Base-by-base conservation (phyloP, 139 green algal genomes). In the Microglena sp. region DNA sequence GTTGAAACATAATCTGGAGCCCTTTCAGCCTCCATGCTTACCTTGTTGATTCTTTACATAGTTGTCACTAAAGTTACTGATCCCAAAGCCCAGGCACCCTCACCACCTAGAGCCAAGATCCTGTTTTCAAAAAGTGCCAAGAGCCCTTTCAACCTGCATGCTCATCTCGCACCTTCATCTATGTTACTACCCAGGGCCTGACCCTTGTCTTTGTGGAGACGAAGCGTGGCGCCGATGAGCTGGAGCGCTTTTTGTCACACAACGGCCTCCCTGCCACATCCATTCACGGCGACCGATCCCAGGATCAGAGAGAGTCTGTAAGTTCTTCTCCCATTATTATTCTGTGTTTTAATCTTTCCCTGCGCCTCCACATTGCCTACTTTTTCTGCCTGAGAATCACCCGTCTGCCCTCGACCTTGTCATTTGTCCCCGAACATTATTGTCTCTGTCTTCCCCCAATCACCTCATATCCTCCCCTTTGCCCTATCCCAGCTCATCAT, bases 151-250 rank as follows among this genome's bases (percentile, higher is more conserved):
- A 63, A 36, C 55, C 5, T 73, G 53, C 54, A 35, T 28, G 54
- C 7, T 5, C 54, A 35, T 33, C 15, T 7, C 3, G n/a, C 29
- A 45, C 8, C 11, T 29, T 24, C 15, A 6, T 6, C 54, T 60
- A 8, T 62, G 55, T 62, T 43, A 2, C 28, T n/a, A n/a, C n/a
- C 1, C 69, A 62, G 77, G 92, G 92, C 45, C 77, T 98, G 35
- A 97, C 92, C 18, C 79, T 98, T 33, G 87, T 98, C 11, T 98
- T 98, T 77, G 92, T 97, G 57, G 92, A 98, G 85, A 98, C 92
- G 29, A 97, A 97, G 87, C 85, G 89, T 40, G 91, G 92, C 33
- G 92, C 92, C n/a, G 92, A 98, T 67, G 77, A 88, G 30, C 78
- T 98, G 50, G 92, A 98, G 76, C 90, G 96, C 74, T 96, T 87